These are phyloP conservation scores for Pachysolen tannophilus DNA, from an alignment of 805 yeast genomes.

Conservation along the genomic window DNA sequence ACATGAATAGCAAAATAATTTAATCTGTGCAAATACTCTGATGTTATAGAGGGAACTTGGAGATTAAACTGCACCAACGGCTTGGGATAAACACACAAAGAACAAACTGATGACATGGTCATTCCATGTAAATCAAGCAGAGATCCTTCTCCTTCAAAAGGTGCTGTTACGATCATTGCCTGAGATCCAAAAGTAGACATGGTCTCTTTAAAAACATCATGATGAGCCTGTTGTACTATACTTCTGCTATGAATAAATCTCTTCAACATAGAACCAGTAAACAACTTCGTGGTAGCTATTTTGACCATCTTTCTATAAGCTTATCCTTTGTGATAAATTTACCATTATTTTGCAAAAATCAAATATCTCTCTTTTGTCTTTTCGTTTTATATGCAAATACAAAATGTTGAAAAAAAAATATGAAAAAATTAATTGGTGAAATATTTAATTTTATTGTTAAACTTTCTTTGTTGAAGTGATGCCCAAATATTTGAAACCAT, in stretches of 20 bases:
- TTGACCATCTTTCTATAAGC: not conserved
- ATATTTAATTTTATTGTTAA: no score
- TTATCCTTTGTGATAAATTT: not conserved
- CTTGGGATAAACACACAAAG: conserved; percentile 68
- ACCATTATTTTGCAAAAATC: not conserved
- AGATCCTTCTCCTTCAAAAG: conserved; percentile 18
- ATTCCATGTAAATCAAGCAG: conserved; percentile 48
- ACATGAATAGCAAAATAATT: conserved; percentile 67
- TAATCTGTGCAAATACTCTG: conserved; percentile 50
- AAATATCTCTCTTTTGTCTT: not conserved
- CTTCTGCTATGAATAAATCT: not conserved
- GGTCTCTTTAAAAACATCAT: conserved; percentile 21
- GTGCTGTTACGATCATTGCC: conserved; percentile 54
- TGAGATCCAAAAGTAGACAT: conserved; percentile 29
- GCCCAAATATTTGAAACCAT: no score
- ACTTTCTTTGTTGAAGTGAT: no score
- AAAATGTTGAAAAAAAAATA: not conserved
- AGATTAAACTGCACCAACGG: conserved; percentile 82
- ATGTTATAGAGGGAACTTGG: conserved; percentile 80
- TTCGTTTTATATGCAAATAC: not conserved
- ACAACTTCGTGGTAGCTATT: not conserved
- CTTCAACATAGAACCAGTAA: not conserved
- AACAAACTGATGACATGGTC: conserved; percentile 80
- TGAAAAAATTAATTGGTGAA: no score
- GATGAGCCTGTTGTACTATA: conserved; percentile 9